Evolutionary conservation across 345 rosid species (phyloP).

Genomic region (Orychophragmus violaceus): DNA sequence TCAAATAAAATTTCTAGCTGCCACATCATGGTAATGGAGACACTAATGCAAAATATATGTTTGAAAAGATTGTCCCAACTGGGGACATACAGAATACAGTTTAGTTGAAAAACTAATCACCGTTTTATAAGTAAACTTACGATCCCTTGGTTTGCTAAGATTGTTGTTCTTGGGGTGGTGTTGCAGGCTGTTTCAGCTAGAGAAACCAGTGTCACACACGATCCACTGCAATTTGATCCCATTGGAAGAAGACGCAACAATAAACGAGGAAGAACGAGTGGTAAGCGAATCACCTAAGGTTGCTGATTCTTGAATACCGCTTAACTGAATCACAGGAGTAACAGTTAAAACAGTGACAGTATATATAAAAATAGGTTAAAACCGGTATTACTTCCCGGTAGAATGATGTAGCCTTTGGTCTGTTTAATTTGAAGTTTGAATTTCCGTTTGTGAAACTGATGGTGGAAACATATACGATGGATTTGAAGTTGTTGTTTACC

Average conservation of each 20-base stretch:
- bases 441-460: background rate
- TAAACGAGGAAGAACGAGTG: conserved; percentile 32
- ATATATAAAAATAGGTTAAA: background rate
- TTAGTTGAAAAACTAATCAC: background rate
- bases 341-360: background rate
- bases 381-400: background rate
- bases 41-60: background rate
- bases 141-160: background rate
- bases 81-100: background rate
- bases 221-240: conserved; percentile 69
- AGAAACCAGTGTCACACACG: conserved; percentile 82
- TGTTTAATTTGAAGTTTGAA: background rate
- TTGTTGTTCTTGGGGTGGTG: background rate
- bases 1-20: background rate
- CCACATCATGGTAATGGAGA: background rate
- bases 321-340: background rate
- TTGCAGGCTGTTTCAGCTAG: conserved; percentile 83
- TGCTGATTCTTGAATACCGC: conserved; percentile 26
- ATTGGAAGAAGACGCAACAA: conserved; percentile 36
- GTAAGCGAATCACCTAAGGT: conserved; percentile 37
- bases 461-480: background rate
- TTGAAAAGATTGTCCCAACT: background rate
- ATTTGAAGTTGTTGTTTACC: background rate
- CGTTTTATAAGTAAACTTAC: background rate
- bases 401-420: background rate